Evolutionary conservation across 371 early-diverging fungal species (phyloP).

Genomic region (Mucor circinelloides): DNA sequence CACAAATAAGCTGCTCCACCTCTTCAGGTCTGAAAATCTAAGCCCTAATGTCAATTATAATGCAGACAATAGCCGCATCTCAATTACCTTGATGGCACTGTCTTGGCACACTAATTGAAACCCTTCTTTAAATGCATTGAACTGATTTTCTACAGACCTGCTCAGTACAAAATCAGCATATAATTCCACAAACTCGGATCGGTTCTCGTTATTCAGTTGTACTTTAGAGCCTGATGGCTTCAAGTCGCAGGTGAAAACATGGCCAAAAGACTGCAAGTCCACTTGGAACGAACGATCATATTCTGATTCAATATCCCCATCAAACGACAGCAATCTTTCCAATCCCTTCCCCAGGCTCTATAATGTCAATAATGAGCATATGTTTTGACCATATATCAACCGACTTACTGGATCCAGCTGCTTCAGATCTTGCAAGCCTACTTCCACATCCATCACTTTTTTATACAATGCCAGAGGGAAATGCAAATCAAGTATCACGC

Average conservation of each 20-base stretch:
- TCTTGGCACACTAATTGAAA: constrained; percentile 86
- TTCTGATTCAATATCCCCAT: constrained; percentile 59
- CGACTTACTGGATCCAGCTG: constrained; percentile 66
- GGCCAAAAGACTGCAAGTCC: constrained; percentile 67
- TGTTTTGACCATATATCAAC: not conserved
- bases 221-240: constrained; percentile 64
- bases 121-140: constrained; percentile 88
- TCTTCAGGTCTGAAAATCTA: constrained; percentile 92
- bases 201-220: constrained; percentile 67
- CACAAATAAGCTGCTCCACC: constrained; percentile 94
- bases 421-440: constrained; percentile 53
- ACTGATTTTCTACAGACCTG: constrained; percentile 75
- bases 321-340: constrained; percentile 56
- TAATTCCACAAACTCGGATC: constrained; percentile 70
- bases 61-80: not conserved
- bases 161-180: constrained; percentile 77
- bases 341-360: constrained; percentile 70
- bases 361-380: not conserved
- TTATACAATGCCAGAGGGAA: constrained; percentile 84
- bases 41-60: constrained; percentile 1
- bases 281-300: constrained; percentile 74
- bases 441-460: constrained; percentile 71
- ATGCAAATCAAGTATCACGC: constrained; percentile 76
- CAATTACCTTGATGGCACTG: constrained; percentile 70
- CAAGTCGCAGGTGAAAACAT: constrained; percentile 60